Conservation (phyloP, 2,329 filamentous ascomycete genomes). For the Pleurostoma richardsiae region DNA sequence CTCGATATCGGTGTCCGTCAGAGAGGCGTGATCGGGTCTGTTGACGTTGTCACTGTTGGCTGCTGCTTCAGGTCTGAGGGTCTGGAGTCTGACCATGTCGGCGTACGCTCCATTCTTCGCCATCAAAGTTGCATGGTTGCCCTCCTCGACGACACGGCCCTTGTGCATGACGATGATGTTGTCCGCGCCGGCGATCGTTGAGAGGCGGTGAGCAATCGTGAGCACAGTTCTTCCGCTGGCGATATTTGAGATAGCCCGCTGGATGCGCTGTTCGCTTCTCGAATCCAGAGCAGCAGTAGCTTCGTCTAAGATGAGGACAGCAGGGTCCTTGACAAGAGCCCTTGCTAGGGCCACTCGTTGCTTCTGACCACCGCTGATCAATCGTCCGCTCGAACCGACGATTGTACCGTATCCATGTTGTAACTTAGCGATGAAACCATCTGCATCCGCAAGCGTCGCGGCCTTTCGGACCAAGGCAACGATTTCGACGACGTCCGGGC, state of each 20-base stretch:
- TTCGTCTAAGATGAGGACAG: constrained; percentile 56
- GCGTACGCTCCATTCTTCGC: constrained; percentile 54
- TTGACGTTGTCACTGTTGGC: not conserved
- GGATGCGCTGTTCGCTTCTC: constrained; percentile 49
- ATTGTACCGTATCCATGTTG: constrained; percentile 48
- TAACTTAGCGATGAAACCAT: constrained; percentile 46
- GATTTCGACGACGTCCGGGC: constrained; percentile 43
- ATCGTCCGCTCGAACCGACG: constrained; percentile 47
- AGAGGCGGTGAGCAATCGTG: constrained; percentile 38
- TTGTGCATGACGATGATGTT: constrained; percentile 44
- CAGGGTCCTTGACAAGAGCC: constrained; percentile 50
- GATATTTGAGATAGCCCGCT: constrained; percentile 39
- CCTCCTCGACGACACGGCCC: constrained; percentile 19
- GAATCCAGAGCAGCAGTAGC: constrained; percentile 58
- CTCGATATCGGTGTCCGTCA: constrained; percentile 2
- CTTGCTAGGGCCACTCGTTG: constrained; percentile 56
- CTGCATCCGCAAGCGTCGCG: constrained; percentile 51
- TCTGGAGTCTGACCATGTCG: constrained; percentile 33
- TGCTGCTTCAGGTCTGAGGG: not conserved
- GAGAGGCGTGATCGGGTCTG: not conserved
- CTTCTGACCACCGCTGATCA: constrained; percentile 55
- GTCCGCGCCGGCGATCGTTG: constrained; percentile 48
- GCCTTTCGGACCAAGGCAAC: constrained; percentile 50
- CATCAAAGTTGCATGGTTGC: constrained; percentile 37
- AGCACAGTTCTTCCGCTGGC: constrained; percentile 50